phyloP scores from a whole-genome alignment of 2,329 filamentous ascomycete genomes.

The Pestalotiopsis sp. region DNA sequence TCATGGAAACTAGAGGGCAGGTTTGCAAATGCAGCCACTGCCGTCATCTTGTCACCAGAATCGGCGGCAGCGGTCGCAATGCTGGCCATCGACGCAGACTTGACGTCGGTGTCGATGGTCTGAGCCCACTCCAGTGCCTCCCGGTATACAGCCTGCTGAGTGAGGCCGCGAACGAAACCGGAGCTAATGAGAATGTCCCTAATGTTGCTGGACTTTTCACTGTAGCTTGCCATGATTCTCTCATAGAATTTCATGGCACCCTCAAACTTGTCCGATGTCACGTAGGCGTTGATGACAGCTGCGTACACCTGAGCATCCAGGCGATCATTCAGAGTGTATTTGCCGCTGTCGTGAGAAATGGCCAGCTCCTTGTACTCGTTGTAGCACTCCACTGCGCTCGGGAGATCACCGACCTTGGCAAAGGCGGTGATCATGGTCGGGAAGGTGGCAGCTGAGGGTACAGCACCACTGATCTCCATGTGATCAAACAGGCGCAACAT shows the following conservation, averaged over 20 bases:
- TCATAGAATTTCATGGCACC: constrained; percentile 85
- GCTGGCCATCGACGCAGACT: constrained; percentile 67
- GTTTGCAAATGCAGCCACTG: constrained; percentile 66
- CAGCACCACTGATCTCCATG: constrained; percentile 78
- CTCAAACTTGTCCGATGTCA: constrained; percentile 76
- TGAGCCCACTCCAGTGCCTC: constrained; percentile 77
- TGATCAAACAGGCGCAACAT: constrained; percentile 92
- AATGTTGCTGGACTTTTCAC: constrained; percentile 61
- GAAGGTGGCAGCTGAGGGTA: constrained; percentile 81
- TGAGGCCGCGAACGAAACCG: constrained; percentile 78
- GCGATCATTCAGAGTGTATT: constrained; percentile 68
- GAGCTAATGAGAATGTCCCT: constrained; percentile 72
- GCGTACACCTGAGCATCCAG: constrained; percentile 87
- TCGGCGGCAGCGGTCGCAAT: constrained; percentile 83
- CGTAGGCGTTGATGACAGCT: constrained; percentile 87
- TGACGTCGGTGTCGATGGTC: constrained; percentile 60
- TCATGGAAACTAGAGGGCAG: constrained; percentile 55
- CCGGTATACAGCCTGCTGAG: constrained; percentile 69
- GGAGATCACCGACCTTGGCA: constrained; percentile 76
- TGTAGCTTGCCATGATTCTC: constrained; percentile 70
- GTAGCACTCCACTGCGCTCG: constrained; percentile 91
- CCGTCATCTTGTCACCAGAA: constrained; percentile 69
- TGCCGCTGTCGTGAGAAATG: constrained; percentile 79
- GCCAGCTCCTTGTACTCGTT: constrained; percentile 91
- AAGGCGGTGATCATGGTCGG: constrained; percentile 96